A percentile compares a stretch with the other conserved stretches of the same genome.
phyloP scores from a whole-genome alignment of 495 filamentous ascomycete species.

The Aspergillus hancockii region DNA sequence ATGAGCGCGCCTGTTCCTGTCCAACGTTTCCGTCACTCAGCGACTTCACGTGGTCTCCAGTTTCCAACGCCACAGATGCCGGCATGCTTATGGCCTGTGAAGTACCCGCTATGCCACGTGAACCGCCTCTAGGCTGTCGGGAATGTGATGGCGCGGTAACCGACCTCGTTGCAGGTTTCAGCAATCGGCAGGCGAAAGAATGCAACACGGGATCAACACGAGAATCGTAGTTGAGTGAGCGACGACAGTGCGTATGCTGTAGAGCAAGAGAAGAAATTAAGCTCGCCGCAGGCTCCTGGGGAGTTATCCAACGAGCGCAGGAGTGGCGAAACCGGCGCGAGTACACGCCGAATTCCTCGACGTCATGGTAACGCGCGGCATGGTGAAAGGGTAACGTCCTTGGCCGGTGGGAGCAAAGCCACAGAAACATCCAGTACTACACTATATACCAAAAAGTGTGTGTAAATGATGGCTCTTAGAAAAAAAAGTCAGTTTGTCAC shows the following conservation, averaged over 20 bases:
- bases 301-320: conserved; percentile 17
- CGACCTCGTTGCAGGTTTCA: conserved; percentile 13
- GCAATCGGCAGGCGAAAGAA: conserved; percentile 13
- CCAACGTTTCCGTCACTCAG: background rate
- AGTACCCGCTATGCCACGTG: background rate
- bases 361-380: conserved; percentile 30
- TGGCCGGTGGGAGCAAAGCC: conserved; percentile 24
- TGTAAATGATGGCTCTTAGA: background rate
- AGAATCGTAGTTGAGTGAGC: conserved; percentile 1
- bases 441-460: conserved; percentile 1
- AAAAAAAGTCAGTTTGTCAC: background rate
- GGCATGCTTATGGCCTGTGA: conserved; percentile 1
- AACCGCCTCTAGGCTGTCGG: conserved; percentile 1
- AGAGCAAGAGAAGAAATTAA: conserved; percentile 13
- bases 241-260: conserved; percentile 15
- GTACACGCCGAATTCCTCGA: conserved; percentile 25
- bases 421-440: conserved; percentile 39
- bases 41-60: background rate
- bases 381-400: conserved; percentile 32
- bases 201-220: conserved; percentile 3
- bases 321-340: conserved; percentile 31
- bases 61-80: background rate
- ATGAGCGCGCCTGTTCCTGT: conserved; percentile 3
- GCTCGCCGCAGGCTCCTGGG: conserved; percentile 21
- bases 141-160: conserved; percentile 4